A percentile compares a stretch with the other conserved stretches of the same genome.
Conservation (phyloP, 352 stramenopile species). For the Blastocystis sp. region DNA sequence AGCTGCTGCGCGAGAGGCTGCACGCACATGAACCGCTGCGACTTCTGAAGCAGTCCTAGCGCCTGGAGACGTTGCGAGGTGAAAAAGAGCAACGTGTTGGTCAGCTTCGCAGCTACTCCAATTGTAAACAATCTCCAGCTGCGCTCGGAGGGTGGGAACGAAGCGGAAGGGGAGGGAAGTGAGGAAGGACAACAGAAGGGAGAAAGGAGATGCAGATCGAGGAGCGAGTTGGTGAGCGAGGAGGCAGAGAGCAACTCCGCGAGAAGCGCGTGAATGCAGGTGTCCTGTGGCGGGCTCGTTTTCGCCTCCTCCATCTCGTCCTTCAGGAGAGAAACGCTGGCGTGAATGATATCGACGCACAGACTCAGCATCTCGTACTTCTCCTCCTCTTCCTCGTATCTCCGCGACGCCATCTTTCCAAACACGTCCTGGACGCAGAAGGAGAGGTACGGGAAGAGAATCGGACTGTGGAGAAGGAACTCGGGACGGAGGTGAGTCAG, state of each 20-base stretch:
- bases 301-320: background rate
- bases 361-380: background rate
- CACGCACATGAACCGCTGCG: background rate
- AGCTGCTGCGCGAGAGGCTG: conserved; percentile 5
- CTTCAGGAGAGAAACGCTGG: background rate
- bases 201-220: background rate
- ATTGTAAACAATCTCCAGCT: background rate
- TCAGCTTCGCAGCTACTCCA: background rate
- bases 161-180: background rate
- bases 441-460: background rate
- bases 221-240: background rate
- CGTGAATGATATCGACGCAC: background rate
- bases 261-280: conserved; percentile 5
- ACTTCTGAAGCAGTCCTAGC: background rate
- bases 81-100: background rate
- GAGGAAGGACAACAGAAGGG: background rate
- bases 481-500: background rate
- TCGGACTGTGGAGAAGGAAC: background rate
- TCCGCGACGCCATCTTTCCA: background rate
- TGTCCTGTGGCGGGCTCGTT: background rate
- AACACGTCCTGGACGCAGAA: conserved; percentile 7
- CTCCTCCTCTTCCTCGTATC: background rate
- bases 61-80: background rate
- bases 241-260: background rate
- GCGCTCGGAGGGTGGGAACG: background rate